Base-by-base conservation (phyloP, 768 basidiomycete genomes). In the Lactifluus piperatus region DNA sequence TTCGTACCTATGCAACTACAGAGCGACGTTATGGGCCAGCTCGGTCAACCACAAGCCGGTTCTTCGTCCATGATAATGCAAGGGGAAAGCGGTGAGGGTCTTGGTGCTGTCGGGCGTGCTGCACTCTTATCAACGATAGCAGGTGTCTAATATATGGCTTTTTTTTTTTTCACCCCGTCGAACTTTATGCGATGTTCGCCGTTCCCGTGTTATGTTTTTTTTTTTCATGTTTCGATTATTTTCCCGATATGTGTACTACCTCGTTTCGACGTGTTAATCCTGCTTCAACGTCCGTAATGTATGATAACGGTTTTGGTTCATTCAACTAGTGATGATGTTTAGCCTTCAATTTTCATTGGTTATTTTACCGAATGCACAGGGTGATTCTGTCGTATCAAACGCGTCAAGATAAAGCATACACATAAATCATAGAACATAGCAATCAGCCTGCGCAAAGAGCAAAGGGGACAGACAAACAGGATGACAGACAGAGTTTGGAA, bases 1-100 rank as follows among this genome's bases (percentile, higher is more conserved):
- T 97, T 97, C 66, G 94, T 94, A 30, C 91, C 90, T 13, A 93
- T 93, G 91, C 88, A 91, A 64, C 78, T 91, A 24, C 89, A 91
- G 71, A 86, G 79, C 66, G 88, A 91, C 64, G 72, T 90, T 32
- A 73, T 74, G 24, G 76, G 76, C 44, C 81, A 85, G 62, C 65
- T 85, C 46, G 57, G 60, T 2, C 46, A 20, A 20, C n/a, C 47
- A n/a, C 62, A 45, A 39, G 67, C 50, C 52, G 56, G 29, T 66
- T 69, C 62, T 66, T 69, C 62, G 51, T 68, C 51, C 14, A 62
- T 18, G 56, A 66, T 46, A 65, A 67, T n/a, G 67, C 69, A 9
- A 64, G 43, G 64, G 11, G 80, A 81, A 66, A 67, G 67, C 26
- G 76, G 75, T 24, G 76, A 76, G 50, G 69, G 69, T 57, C 68